Base-by-base conservation (phyloP, 441 rosid species). In the Populus hybrid region DNA sequence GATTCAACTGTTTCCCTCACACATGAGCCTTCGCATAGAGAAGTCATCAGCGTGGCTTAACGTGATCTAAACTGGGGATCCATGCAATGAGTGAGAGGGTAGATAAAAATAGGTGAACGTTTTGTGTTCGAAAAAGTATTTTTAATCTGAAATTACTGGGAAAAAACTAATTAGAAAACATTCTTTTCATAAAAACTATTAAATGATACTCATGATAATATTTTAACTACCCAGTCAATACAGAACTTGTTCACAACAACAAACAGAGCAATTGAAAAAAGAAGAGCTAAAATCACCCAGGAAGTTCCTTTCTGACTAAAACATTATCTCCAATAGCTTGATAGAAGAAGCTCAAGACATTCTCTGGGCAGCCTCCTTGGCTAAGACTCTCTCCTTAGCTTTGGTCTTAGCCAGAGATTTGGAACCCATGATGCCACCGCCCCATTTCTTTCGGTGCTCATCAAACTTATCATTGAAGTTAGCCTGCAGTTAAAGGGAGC, bases 361-460 rank as follows among this genome's bases (percentile, higher is more conserved):
- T 78, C 98, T 92, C 74, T 94, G 94, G 12, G 98, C 96, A 74
- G 92, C 96, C 79, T 94, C 98, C 85, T 92, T 94, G 6, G 94
- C 95, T 67, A 94, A 80, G 71, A 94, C 71, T 72, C 82, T 91
- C 80, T 92, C 97, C 82, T 87, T 89, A 19, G 97, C 97, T 81
- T 91, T 92, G 69, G 93, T 88, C 84, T 86, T 89, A 9, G 97
- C 98, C 85, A 91, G 97, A 2, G 98, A 94, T 82, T 92, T 94
- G 67, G 97, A 90, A 21, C 97, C 97, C 97, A 94, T 91, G 63
- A 94, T 90, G 3, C 97, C 98, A 63, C 98, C 98, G 21, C 98
- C 95, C 98, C 98, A 94, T 81, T 86, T 92, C 93, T 93, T 93
- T 72, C 94, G 88, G 82, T 85, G 83, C 90, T 94, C 98, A 1